Evolutionary conservation across 1,284 basidiomycete genomes (phyloP).

Genomic region (Ceratobasidium sp.): DNA sequence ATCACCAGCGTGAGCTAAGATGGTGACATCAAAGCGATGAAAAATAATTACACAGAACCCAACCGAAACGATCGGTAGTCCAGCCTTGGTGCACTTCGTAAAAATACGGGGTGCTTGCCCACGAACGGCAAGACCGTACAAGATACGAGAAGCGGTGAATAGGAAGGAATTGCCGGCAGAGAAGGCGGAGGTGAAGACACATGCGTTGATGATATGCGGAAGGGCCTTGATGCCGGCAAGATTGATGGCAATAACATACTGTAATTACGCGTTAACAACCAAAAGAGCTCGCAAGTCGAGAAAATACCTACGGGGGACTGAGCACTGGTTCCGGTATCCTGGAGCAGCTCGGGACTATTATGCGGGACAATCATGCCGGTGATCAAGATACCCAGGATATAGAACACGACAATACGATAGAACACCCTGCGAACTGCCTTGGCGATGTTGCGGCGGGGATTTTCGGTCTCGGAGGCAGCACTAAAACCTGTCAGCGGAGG

Average conservation of each 20-base stretch:
- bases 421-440: conserved; percentile 83
- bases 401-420: conserved; percentile 79
- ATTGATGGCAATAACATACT: conserved; percentile 82
- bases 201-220: conserved; percentile 52
- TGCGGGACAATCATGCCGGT: conserved; percentile 84
- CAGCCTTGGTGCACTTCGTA: conserved; percentile 71
- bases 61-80: conserved; percentile 74
- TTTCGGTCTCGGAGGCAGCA: conserved; percentile 75
- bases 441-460: conserved; percentile 78
- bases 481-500: conserved; percentile 48
- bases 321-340: conserved; percentile 65
- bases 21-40: neutral
- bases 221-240: conserved; percentile 73
- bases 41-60: conserved; percentile 54
- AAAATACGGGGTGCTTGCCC: conserved; percentile 74
- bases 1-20: conserved; percentile 45
- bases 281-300: too few relatives aligned
- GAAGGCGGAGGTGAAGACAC: conserved; percentile 72
- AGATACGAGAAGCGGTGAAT: conserved; percentile 80
- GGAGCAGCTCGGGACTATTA: conserved; percentile 59
- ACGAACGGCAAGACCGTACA: conserved; percentile 82
- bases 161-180: conserved; percentile 83
- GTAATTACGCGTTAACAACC: neutral
- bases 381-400: conserved; percentile 70
- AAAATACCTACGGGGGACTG: conserved; percentile 57